Conservation (phyloP, 305 asterid species). For the Plantago coronopus region DNA sequence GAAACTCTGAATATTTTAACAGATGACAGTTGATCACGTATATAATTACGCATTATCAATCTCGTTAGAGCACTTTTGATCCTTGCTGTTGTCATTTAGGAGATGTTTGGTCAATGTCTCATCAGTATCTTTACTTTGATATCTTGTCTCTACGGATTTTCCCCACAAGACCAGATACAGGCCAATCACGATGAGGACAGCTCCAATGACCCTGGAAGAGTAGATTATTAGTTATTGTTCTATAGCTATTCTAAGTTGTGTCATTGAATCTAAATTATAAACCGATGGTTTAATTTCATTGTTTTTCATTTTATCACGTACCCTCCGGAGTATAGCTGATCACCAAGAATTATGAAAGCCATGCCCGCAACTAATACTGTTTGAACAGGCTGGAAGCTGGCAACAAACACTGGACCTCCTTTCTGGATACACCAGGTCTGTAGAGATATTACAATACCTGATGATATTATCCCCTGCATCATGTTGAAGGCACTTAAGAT, state of each 20-base stretch:
- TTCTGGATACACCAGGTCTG: conserved; percentile 92
- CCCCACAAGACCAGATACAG: conserved; percentile 83
- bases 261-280: not conserved
- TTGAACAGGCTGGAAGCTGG: conserved; percentile 90
- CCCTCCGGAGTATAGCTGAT: conserved; percentile 75
- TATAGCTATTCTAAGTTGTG: not conserved
- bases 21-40: conserved; percentile 8
- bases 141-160: conserved; percentile 57
- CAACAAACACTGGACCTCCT: conserved; percentile 87
- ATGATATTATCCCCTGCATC: conserved; percentile 71
- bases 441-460: conserved; percentile 75
- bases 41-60: conserved; percentile 38
- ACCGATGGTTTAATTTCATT: not conserved
- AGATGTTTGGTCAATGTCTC: conserved; percentile 59
- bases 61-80: conserved; percentile 33
- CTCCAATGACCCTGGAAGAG: conserved; percentile 64
- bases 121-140: conserved; percentile 33
- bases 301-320: conserved; percentile 26
- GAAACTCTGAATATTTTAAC: conserved; percentile 21
- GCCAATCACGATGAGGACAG: conserved; percentile 65
- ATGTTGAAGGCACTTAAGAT: conserved; percentile 16
- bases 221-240: not conserved
- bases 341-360: conserved; percentile 73
- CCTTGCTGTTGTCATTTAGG: conserved; percentile 32
- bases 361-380: conserved; percentile 72